These are phyloP conservation scores for Aspergillus ibericus DNA, from an alignment of 2,329 filamentous ascomycete species.

Conservation along the genomic window DNA sequence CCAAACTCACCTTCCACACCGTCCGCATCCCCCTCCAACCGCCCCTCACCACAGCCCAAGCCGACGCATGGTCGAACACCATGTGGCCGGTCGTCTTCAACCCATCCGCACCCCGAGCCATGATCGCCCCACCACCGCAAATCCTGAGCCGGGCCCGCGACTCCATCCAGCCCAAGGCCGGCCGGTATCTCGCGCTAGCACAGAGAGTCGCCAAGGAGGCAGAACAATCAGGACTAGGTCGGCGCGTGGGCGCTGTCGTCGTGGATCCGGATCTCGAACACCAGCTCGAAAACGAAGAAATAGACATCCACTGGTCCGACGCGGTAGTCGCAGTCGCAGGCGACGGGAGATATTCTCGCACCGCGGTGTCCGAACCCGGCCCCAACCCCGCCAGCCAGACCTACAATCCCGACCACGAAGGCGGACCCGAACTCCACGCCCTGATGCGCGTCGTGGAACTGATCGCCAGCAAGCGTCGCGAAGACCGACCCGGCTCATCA, in stretches of 20 bases:
- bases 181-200: slow-evolving; percentile 43
- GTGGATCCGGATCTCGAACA: slow-evolving; percentile 44
- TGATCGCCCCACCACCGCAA: slow-evolving; percentile 44
- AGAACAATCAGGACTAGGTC: slow-evolving; percentile 36
- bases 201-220: slow-evolving; percentile 41
- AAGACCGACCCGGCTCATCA: slow-evolving; percentile 19
- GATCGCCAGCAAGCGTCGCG: slow-evolving; percentile 42
- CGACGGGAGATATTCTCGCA: slow-evolving; percentile 42
- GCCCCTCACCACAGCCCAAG: slow-evolving; percentile 41
- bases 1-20: slow-evolving; percentile 29
- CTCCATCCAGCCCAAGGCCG: slow-evolving; percentile 39
- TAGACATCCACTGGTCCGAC: slow-evolving; percentile 30
- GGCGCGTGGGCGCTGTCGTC: slow-evolving; percentile 45
- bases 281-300: slow-evolving; percentile 19
- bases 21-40: slow-evolving; percentile 43
- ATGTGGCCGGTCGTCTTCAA: slow-evolving; percentile 49
- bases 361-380: slow-evolving; percentile 15
- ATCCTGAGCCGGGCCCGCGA: slow-evolving; percentile 35
- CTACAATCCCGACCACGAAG: slow-evolving; percentile 40
- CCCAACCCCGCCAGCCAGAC: slow-evolving; percentile 26
- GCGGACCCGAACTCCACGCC: slow-evolving; percentile 48
- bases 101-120: slow-evolving; percentile 44
- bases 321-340: slow-evolving; percentile 47
- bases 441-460: slow-evolving; percentile 48
- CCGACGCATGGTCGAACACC: slow-evolving; percentile 42